These are phyloP conservation scores for Saccharomyces hybrid DNA, from an alignment of 1,139 yeast species.

Conservation along the genomic window DNA sequence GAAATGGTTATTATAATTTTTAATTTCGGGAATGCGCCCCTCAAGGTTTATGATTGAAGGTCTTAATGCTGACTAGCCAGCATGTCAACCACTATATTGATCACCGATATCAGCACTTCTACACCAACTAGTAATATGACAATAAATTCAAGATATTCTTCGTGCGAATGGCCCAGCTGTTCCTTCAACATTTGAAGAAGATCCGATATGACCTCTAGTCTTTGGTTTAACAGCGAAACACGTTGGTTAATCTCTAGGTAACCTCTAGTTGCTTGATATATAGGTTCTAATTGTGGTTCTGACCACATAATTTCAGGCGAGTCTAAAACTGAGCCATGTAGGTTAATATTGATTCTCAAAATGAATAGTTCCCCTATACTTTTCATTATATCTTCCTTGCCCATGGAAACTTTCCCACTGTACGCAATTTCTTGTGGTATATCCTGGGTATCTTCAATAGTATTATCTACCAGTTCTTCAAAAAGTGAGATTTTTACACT, in stretches of 20 bases:
- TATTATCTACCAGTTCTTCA: conserved; percentile 91
- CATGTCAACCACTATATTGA: conserved; percentile 50
- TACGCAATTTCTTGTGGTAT: conserved; percentile 93
- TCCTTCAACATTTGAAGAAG: conserved; percentile 92
- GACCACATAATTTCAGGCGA: conserved; percentile 99
- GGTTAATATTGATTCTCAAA: conserved; percentile 77
- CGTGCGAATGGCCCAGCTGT: conserved; percentile 86
- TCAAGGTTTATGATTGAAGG: not conserved
- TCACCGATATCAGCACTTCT: conserved; percentile 79
- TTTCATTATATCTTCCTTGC: conserved; percentile 89
- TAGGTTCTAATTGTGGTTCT: conserved; percentile 94
- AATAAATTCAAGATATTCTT: conserved; percentile 86
- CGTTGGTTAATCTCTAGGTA: conserved; percentile 90
- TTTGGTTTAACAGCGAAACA: conserved; percentile 78
- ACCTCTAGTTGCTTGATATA: conserved; percentile 92
- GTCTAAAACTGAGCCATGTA: conserved; percentile 92
- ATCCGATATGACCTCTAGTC: conserved; percentile 89
- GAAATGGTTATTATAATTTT: not conserved
- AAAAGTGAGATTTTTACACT: conserved; percentile 88
- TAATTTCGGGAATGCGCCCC: not conserved
- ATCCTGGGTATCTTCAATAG: conserved; percentile 93
- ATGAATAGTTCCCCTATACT: conserved; percentile 93
- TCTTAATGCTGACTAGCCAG: conserved; percentile 24
- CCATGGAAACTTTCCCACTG: conserved; percentile 92
- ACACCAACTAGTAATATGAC: conserved; percentile 91